These are phyloP conservation scores for Allium cepa DNA, from an alignment of 106 monocot species.

Conservation along the genomic window DNA sequence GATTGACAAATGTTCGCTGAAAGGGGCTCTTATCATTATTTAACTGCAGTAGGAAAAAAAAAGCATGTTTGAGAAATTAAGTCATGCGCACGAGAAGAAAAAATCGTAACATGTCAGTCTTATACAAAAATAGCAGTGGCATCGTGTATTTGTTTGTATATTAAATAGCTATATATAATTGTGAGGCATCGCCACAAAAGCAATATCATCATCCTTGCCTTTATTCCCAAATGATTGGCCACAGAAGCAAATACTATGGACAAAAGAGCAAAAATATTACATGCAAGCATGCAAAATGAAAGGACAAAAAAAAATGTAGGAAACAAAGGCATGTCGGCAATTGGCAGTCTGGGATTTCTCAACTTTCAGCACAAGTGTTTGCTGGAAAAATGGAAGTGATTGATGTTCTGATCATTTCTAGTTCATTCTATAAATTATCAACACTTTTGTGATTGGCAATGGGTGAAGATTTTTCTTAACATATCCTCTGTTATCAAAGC, in stretches of 20 bases:
- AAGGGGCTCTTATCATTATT: slow-evolving; percentile 97
- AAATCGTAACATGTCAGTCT: background rate
- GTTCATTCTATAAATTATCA: too few species aligned
- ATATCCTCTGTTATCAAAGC: too few species aligned
- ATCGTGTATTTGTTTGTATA: background rate
- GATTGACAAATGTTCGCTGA: slow-evolving; percentile 93
- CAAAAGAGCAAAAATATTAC: background rate
- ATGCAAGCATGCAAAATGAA: too few species aligned
- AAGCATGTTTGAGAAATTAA: background rate
- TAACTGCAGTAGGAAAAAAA: slow-evolving; percentile 48
- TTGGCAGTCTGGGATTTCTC: too few species aligned
- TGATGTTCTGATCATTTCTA: too few species aligned
- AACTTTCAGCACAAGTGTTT: too few species aligned
- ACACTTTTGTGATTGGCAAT: too few species aligned
- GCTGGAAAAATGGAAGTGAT: too few species aligned
- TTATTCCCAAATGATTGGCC: background rate
- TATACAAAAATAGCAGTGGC: background rate
- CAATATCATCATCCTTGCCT: background rate
- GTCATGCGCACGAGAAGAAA: background rate
- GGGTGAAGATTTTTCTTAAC: too few species aligned
- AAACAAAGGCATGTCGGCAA: too few species aligned
- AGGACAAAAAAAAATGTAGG: too few species aligned
- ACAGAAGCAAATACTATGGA: background rate
- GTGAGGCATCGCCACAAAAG: background rate
- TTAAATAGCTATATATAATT: background rate